Base-by-base conservation (phyloP, 306 rosid genomes). In the Acacia acuminata region DNA sequence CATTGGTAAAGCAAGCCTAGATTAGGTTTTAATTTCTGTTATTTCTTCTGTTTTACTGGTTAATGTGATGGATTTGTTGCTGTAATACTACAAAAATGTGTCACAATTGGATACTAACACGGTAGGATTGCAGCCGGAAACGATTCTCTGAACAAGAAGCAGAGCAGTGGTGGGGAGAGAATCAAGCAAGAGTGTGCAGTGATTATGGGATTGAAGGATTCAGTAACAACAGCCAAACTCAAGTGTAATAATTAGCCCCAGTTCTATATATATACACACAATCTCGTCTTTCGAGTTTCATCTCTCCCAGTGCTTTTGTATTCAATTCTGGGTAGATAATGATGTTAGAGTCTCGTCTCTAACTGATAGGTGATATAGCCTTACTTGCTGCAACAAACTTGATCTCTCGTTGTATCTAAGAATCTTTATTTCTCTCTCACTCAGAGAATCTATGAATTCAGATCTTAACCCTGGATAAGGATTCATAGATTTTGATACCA, bases 101-200 rank as follows among this genome's bases (percentile, higher is more conserved):
- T 34, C 16, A 15, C 70, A 43, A 10, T 77, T 19, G n/a, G 63
- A 51, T 12, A 4, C 17, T 61, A 24, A 61, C 36, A 61, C 17
- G 38, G 15, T 64, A 71, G 63, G 1, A 61, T 71, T 76, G 86
- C 90, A 94, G 98, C 84, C 94, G 92, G 79, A 92, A 87, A 80
- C 84, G 82, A 70, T 94, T 92, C 79, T 75, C 90, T 0, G 91
- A 90, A 81, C 88, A 79, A 84, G 96, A 92, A 81, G 98, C 97
- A 0, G 93, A 84, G 79, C 73, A 27, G n/a, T 94, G 98, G 98
- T 94, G 97, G 98, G 98, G 90, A 84, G 90, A 82, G 87, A 94
- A 94, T 86, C 92, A 94, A 88, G 82, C 32, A 27, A 81, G 40
- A 66, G 93, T 92, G 67, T 88, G 85, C 82, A 88, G 73, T 50